These are phyloP conservation scores for Leonotis leonurus DNA, from an alignment of 257 asterid genomes.

Conservation along the genomic window DNA sequence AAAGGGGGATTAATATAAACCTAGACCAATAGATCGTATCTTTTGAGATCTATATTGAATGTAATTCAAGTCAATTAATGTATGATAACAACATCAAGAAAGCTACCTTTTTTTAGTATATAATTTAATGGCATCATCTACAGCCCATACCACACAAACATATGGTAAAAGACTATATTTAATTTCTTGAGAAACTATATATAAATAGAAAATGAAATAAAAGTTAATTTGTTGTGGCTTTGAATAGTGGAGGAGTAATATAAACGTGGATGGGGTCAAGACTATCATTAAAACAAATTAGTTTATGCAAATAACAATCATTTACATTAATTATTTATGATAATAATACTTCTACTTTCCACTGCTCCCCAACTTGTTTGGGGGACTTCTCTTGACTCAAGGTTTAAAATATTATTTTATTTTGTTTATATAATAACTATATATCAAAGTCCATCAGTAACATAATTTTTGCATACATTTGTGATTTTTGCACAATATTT, in stretches of 20 bases:
- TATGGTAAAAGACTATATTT: constrained; percentile 18
- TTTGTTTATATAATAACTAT: no score
- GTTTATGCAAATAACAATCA: constrained; percentile 30
- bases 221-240: constrained; percentile 23
- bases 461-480: no score
- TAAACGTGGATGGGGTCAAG: constrained; percentile 48
- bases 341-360: constrained; percentile 9
- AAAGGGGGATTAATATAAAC: constrained; percentile 18
- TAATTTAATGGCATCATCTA: constrained; percentile 1
- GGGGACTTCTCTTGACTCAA: no score
- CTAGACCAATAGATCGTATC: constrained; percentile 19
- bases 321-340: constrained; percentile 19
- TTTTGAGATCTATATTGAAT: constrained; percentile 29
- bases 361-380: constrained; percentile 33
- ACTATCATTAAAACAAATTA: constrained; percentile 28
- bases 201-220: not conserved
- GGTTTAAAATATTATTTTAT: no score
- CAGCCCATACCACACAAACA: constrained; percentile 21
- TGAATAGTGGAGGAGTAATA: no score
- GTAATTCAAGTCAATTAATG: constrained; percentile 27
- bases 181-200: no score
- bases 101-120: not conserved
- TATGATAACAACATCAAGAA: constrained; percentile 19
- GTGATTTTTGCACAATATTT: no score
- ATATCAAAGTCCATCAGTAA: no score